Conservation (phyloP, 257 asterid species). For the Gentiana straminea region DNA sequence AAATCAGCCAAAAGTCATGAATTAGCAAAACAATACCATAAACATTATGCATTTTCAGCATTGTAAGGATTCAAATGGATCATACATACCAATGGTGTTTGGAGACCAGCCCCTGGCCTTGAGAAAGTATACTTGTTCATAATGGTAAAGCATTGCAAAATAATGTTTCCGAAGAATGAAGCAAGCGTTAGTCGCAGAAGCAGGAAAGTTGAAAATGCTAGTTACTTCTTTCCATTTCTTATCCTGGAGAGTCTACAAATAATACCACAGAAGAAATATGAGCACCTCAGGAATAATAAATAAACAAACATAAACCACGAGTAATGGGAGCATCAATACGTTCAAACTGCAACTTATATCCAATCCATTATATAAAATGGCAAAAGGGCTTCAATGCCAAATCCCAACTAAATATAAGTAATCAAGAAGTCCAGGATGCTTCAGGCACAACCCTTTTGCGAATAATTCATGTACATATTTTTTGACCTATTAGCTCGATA, state of each 20-base stretch:
- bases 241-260: conserved; percentile 48
- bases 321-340: no score
- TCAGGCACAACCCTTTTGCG: no score
- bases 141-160: conserved; percentile 60
- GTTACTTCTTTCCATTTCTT: conserved; percentile 79
- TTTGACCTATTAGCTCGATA: no score
- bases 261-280: background rate
- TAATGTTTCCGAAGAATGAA: conserved; percentile 83
- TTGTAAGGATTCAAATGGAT: background rate
- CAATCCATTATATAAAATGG: no score
- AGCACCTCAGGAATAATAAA: no score
- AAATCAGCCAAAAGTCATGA: background rate
- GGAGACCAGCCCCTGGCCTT: conserved; percentile 62
- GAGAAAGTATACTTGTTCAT: conserved; percentile 66
- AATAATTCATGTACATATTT: no score
- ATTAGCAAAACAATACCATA: no score
- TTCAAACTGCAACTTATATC: no score
- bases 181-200: conserved; percentile 88
- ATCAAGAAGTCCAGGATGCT: no score
- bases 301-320: no score
- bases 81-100: conserved; percentile 28
- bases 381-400: no score
- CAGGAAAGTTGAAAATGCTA: conserved; percentile 55
- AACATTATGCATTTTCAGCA: background rate
- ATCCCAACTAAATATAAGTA: no score